Evolutionary conservation across 352 stramenopile species (phyloP).

Genomic region (Phytopythium boreale): DNA sequence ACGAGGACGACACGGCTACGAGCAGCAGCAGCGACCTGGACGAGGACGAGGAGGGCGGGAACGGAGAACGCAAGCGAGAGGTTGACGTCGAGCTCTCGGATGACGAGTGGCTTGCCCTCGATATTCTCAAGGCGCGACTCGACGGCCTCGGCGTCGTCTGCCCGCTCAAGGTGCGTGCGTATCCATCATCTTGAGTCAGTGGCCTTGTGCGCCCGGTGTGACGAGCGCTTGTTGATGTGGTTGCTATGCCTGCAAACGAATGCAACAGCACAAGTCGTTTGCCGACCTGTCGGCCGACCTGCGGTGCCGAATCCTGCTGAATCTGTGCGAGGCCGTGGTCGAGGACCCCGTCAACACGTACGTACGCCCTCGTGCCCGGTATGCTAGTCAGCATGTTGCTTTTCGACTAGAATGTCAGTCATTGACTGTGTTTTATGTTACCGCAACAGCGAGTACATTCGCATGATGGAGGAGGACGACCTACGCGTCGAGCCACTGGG

Average conservation of each 20-base stretch:
- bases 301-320: conserved; percentile 80
- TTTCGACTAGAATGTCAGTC: not conserved
- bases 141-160: conserved; percentile 48
- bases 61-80: conserved; percentile 19
- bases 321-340: conserved; percentile 80
- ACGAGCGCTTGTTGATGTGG: not conserved
- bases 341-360: conserved; percentile 76
- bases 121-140: conserved; percentile 56
- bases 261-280: conserved; percentile 63
- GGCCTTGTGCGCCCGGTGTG: conserved; percentile 10
- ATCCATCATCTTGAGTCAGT: conserved; percentile 1
- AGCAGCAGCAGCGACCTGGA: conserved; percentile 22
- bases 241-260: not conserved
- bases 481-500: conserved; percentile 72
- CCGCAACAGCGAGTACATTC: conserved; percentile 64
- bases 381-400: not conserved
- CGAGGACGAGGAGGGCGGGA: conserved; percentile 4
- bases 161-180: conserved; percentile 40
- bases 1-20: conserved; percentile 46
- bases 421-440: conserved; percentile 3
- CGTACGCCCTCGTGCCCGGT: conserved; percentile 7
- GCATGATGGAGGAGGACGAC: conserved; percentile 86
- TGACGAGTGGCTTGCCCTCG: conserved; percentile 70
- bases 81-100: conserved; percentile 77
- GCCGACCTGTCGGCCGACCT: conserved; percentile 63